Evolutionary conservation across 2,329 filamentous ascomycete genomes (phyloP).

Genomic region (Fusarium sp.): DNA sequence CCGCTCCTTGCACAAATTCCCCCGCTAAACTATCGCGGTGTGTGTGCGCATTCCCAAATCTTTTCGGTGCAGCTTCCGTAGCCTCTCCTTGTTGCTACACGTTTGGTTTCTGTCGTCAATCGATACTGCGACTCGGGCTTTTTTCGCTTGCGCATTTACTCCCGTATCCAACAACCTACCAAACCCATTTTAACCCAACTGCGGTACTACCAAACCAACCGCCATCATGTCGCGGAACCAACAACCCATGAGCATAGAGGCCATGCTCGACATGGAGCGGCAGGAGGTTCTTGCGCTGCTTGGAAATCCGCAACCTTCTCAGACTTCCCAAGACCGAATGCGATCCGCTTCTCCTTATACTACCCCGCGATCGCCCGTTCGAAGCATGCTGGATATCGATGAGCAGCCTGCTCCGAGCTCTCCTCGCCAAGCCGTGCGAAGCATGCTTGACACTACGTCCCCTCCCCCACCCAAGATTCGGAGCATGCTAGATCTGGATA

Average conservation of each 20-base stretch:
- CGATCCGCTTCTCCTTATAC: slow-evolving; percentile 67
- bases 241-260: slow-evolving; percentile 78
- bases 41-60: slow-evolving; percentile 21
- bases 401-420: slow-evolving; percentile 39
- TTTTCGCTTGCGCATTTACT: not conserved
- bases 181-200: not conserved
- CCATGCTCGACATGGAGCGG: slow-evolving; percentile 81
- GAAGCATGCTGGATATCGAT: slow-evolving; percentile 59
- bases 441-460: slow-evolving; percentile 54
- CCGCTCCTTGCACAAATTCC: slow-evolving; percentile 13
- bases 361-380: slow-evolving; percentile 73
- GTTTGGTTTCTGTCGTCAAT: not conserved
- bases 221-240: slow-evolving; percentile 50
- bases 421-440: slow-evolving; percentile 70
- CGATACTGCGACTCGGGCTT: not conserved
- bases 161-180: not conserved
- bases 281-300: slow-evolving; percentile 78
- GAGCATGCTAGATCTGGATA: slow-evolving; percentile 66
- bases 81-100: slow-evolving; percentile 4
- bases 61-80: slow-evolving; percentile 1
- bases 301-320: slow-evolving; percentile 60
- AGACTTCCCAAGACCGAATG: slow-evolving; percentile 49
- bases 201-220: slow-evolving; percentile 10
- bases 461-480: slow-evolving; percentile 56
- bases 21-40: slow-evolving; percentile 22